A percentile compares a stretch with the other conserved stretches of the same genome.
phyloP scores from a whole-genome alignment of 345 rosid species.

The Sapria himalayana region DNA sequence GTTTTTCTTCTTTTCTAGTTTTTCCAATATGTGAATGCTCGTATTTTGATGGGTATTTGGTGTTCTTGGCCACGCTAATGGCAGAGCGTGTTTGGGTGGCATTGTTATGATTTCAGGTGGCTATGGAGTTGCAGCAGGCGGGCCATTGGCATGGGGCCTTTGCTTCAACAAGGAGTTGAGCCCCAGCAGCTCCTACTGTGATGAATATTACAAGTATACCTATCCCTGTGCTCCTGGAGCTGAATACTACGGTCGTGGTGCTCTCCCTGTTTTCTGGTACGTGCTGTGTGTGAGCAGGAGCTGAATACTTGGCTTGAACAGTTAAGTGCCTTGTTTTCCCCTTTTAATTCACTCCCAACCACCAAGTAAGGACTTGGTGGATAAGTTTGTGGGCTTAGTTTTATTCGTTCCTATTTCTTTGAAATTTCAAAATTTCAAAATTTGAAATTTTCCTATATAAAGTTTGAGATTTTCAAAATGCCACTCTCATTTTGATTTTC shows the following conservation, averaged over 20 bases:
- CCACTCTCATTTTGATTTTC: too few relatives aligned
- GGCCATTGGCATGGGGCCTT: constrained; percentile 80
- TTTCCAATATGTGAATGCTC: neutral
- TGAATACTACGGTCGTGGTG: constrained; percentile 78
- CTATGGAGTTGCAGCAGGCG: constrained; percentile 82
- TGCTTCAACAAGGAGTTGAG: constrained; percentile 89
- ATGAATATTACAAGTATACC: constrained; percentile 40
- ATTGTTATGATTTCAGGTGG: constrained; percentile 32
- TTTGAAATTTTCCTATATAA: too few relatives aligned
- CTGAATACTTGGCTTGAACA: too few relatives aligned
- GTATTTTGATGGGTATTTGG: neutral
- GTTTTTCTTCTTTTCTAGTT: too few relatives aligned
- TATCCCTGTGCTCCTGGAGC: constrained; percentile 69
- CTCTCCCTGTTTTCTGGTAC: constrained; percentile 67
- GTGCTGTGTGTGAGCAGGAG: too few relatives aligned
- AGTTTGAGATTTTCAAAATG: too few relatives aligned
- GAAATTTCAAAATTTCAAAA: too few relatives aligned
- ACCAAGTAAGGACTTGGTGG: too few relatives aligned
- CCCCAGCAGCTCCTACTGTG: constrained; percentile 47
- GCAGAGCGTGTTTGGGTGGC: neutral
- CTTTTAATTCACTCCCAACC: neutral
- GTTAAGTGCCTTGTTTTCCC: neutral
- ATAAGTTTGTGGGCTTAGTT: too few relatives aligned
- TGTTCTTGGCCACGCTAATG: neutral
- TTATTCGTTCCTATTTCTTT: too few relatives aligned